Conservation (phyloP, 2,329 filamentous ascomycete species). For the Ophiocordyceps australis region DNA sequence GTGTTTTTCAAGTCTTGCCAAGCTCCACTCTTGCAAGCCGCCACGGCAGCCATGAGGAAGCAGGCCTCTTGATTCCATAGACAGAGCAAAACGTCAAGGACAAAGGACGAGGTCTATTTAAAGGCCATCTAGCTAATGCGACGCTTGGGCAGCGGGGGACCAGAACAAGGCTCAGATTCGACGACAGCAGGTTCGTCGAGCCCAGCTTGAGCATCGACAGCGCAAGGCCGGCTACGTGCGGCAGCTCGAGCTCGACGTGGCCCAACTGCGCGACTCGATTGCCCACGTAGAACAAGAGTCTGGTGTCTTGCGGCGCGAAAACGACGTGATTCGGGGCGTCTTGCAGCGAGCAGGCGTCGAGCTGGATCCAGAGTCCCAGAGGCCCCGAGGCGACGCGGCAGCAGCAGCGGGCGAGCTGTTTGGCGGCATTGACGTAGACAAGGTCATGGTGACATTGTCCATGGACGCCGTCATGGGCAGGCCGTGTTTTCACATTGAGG, state of each 20-base stretch:
- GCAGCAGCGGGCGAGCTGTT: slow-evolving; percentile 10
- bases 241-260: slow-evolving; percentile 32
- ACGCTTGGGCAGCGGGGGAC: slow-evolving; percentile 3
- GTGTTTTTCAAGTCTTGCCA: too few relatives aligned
- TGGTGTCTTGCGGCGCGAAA: slow-evolving; percentile 18
- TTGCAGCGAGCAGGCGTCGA: slow-evolving; percentile 10
- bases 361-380: neutral
- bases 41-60: too few relatives aligned
- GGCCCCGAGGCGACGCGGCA: too few relatives aligned
- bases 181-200: slow-evolving; percentile 31
- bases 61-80: too few relatives aligned
- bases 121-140: too few relatives aligned
- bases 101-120: too few relatives aligned
- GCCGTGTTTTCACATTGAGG: slow-evolving; percentile 24
- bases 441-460: slow-evolving; percentile 20
- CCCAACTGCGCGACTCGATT: slow-evolving; percentile 27
- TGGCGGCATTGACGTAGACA: slow-evolving; percentile 15
- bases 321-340: slow-evolving; percentile 20
- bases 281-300: slow-evolving; percentile 20
- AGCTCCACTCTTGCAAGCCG: too few relatives aligned
- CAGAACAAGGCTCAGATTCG: slow-evolving; percentile 25
- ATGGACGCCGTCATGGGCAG: slow-evolving; percentile 20
- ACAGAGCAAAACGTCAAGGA: too few relatives aligned
- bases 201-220: slow-evolving; percentile 35
- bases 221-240: slow-evolving; percentile 36